Conservation (phyloP, 306 rosid genomes). For the Prunus mongolica region DNA sequence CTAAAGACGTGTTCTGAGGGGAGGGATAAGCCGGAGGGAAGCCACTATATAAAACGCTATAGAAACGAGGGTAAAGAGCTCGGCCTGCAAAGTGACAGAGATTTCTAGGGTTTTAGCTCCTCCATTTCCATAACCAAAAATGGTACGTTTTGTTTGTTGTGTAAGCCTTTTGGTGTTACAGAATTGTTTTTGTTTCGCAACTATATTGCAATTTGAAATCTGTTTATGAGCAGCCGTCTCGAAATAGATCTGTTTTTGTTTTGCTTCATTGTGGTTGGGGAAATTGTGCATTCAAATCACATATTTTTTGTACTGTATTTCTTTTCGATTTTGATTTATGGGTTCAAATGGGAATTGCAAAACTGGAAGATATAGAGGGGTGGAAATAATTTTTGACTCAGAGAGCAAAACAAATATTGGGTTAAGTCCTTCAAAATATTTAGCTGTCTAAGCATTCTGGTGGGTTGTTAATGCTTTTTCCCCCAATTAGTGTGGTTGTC, state of each 20-base stretch:
- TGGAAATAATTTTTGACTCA: neutral
- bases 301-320: neutral
- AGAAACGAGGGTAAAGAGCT: neutral
- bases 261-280: neutral
- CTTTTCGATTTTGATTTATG: neutral
- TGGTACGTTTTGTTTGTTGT: conserved; percentile 8
- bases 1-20: no score
- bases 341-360: neutral
- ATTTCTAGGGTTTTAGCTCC: conserved; percentile 22
- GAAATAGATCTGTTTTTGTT: neutral
- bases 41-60: neutral
- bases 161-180: neutral
- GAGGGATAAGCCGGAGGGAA: neutral
- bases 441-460: neutral
- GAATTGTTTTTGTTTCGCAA: neutral
- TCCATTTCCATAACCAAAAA: conserved; percentile 1
- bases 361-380: neutral
- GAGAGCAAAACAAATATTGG: no score
- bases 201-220: neutral
- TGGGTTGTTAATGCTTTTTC: neutral
- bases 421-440: neutral
- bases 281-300: neutral
- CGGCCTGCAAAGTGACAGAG: neutral
- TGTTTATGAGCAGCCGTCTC: neutral
- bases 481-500: neutral